Percentiles rank a stretch among this genome's conserved stretches.
phyloP scores from a whole-genome alignment of 306 rosid species.

The Fragaria iinumae region DNA sequence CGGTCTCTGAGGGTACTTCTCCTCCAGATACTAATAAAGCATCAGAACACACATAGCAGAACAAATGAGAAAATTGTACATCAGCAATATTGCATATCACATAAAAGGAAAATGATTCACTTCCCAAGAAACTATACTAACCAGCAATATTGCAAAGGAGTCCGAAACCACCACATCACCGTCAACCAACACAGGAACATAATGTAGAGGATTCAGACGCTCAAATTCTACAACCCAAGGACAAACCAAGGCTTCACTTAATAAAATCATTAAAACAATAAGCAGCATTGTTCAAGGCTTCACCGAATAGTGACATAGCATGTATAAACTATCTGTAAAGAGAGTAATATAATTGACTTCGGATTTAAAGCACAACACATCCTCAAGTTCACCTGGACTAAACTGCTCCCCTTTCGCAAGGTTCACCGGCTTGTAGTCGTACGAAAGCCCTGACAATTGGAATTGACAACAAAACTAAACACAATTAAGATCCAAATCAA shows the following conservation, averaged over 20 bases:
- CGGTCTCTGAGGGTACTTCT: slow-evolving; percentile 39
- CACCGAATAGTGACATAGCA: neutral
- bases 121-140: slow-evolving; percentile 16
- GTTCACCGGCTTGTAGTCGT: slow-evolving; percentile 44
- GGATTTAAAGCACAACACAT: neutral
- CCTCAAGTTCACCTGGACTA: slow-evolving; percentile 41
- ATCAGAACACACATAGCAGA: slow-evolving; percentile 4
- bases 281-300: neutral
- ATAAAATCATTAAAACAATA: neutral
- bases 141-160: slow-evolving; percentile 51
- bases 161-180: slow-evolving; percentile 42
- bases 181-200: slow-evolving; percentile 52
- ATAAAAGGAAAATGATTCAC: too few relatives aligned
- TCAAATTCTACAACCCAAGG: slow-evolving; percentile 40
- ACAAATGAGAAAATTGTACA: too few relatives aligned
- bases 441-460: slow-evolving; percentile 35
- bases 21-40: slow-evolving; percentile 44
- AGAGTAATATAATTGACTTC: neutral
- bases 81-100: too few relatives aligned
- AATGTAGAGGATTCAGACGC: slow-evolving; percentile 45
- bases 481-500: neutral
- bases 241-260: neutral
- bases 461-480: neutral
- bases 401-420: slow-evolving; percentile 38
- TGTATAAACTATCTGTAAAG: neutral